phyloP scores from a whole-genome alignment of 768 basidiomycete genomes.

The Agaricus subrufescens region DNA sequence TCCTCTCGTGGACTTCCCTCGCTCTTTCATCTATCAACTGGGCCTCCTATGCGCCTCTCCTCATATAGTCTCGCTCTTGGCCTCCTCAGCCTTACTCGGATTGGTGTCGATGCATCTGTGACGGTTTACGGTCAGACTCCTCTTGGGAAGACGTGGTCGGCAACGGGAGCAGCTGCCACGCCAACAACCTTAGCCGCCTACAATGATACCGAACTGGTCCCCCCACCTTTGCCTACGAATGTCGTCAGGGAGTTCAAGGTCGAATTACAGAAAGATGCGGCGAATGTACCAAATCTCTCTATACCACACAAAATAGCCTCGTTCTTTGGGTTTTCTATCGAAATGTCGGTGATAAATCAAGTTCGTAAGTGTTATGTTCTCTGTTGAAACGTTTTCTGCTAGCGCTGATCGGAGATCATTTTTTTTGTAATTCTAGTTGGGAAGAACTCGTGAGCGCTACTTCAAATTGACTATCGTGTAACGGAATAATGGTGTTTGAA shows the following conservation, averaged over 20 bases:
- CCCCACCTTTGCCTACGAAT: slow-evolving; percentile 46
- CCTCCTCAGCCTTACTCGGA: neutral
- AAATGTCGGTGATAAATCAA: slow-evolving; percentile 67
- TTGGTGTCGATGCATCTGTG: slow-evolving; percentile 13
- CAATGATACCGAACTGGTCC: slow-evolving; percentile 42
- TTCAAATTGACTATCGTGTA: slow-evolving; percentile 4
- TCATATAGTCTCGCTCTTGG: neutral
- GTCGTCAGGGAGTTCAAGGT: slow-evolving; percentile 40
- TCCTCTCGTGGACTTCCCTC: neutral
- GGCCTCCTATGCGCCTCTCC: neutral
- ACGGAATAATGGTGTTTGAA: neutral
- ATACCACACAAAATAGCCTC: slow-evolving; percentile 40
- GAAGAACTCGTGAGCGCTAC: slow-evolving; percentile 38
- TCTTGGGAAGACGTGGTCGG: slow-evolving; percentile 17
- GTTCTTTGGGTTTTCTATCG: slow-evolving; percentile 73
- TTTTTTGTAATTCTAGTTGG: slow-evolving; percentile 33
- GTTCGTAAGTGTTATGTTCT: slow-evolving; percentile 41
- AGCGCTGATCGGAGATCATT: neutral
- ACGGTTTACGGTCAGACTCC: slow-evolving; percentile 30
- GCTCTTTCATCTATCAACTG: neutral
- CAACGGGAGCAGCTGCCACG: neutral
- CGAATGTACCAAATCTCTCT: slow-evolving; percentile 27
- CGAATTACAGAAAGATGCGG: slow-evolving; percentile 31
- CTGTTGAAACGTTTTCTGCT: neutral
- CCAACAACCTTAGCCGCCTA: slow-evolving; percentile 41